Conservation (phyloP, 805 yeast genomes). For the Teunomyces panamensis region DNA sequence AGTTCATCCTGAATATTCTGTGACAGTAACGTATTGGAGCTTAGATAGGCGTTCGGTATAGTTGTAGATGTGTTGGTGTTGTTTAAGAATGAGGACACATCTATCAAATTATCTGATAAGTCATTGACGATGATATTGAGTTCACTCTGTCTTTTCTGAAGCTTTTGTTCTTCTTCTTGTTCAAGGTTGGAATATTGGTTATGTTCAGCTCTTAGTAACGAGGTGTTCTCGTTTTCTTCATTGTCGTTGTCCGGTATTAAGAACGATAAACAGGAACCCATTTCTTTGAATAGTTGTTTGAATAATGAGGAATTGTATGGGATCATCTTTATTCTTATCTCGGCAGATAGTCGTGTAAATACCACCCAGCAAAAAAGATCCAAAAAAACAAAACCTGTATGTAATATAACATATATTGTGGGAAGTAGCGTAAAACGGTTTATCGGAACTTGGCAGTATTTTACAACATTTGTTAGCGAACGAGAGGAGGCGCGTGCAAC, state of each 20-base stretch:
- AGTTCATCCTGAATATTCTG: conserved; percentile 7
- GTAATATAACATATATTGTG: too few relatives aligned
- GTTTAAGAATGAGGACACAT: conserved; percentile 13
- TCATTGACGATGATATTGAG: conserved; percentile 46
- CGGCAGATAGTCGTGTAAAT: conserved; percentile 1
- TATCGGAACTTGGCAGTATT: too few relatives aligned
- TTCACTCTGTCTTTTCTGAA: conserved; percentile 46
- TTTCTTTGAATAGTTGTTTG: conserved; percentile 9
- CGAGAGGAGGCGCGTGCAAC: too few relatives aligned
- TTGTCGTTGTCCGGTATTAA: conserved; percentile 36
- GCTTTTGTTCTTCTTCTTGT: conserved; percentile 38
- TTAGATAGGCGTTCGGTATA: conserved; percentile 3
- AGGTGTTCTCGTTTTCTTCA: conserved; percentile 38
- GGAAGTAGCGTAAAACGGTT: too few relatives aligned
- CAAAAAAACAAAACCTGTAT: too few relatives aligned
- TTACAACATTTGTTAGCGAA: too few relatives aligned
- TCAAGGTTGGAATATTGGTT: conserved; percentile 25
- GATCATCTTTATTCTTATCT: neutral
- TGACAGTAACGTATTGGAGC: conserved; percentile 3
- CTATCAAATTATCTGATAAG: conserved; percentile 15
- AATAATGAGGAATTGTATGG: neutral
- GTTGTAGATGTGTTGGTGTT: conserved; percentile 6
- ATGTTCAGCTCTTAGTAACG: conserved; percentile 27
- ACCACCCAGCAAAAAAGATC: conserved; percentile 3
- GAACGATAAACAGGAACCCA: conserved; percentile 53